Conservation (phyloP, 352 stramenopile species). For the Phytophthora uliginosa region DNA sequence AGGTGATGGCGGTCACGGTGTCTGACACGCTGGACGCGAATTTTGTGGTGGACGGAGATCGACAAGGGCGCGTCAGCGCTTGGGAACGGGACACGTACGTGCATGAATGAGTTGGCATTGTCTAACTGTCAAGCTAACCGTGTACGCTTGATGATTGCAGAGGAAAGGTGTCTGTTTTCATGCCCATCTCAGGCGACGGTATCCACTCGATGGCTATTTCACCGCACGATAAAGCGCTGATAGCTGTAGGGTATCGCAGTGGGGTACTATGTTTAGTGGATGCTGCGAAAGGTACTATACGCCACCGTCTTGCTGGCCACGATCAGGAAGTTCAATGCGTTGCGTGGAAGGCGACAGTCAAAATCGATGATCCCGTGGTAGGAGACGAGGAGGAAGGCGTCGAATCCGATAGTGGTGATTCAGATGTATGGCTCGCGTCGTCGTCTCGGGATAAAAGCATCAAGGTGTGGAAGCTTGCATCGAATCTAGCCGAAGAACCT, state of each 20-base stretch:
- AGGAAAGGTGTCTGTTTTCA: conserved; percentile 50
- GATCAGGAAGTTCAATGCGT: conserved; percentile 79
- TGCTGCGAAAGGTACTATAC: conserved; percentile 35
- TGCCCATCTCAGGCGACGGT: conserved; percentile 59
- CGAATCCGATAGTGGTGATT: not conserved
- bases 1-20: conserved; percentile 60
- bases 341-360: conserved; percentile 42
- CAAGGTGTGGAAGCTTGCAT: conserved; percentile 59
- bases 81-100: conserved; percentile 71
- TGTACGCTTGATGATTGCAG: conserved; percentile 30
- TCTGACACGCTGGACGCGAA: conserved; percentile 43
- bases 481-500: conserved; percentile 18
- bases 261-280: conserved; percentile 74
- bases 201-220: conserved; percentile 68
- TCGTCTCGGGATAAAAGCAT: conserved; percentile 79
- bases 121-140: conserved; percentile 4
- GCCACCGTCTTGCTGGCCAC: conserved; percentile 65
- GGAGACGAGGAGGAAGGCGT: not conserved
- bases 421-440: conserved; percentile 55
- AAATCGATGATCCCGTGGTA: too few species aligned
- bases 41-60: conserved; percentile 71
- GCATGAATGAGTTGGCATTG: not conserved
- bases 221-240: conserved; percentile 56
- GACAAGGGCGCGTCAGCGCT: conserved; percentile 61
- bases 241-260: conserved; percentile 81